These are phyloP conservation scores for Somion occarium DNA, from an alignment of 1,284 basidiomycete genomes.

Conservation along the genomic window DNA sequence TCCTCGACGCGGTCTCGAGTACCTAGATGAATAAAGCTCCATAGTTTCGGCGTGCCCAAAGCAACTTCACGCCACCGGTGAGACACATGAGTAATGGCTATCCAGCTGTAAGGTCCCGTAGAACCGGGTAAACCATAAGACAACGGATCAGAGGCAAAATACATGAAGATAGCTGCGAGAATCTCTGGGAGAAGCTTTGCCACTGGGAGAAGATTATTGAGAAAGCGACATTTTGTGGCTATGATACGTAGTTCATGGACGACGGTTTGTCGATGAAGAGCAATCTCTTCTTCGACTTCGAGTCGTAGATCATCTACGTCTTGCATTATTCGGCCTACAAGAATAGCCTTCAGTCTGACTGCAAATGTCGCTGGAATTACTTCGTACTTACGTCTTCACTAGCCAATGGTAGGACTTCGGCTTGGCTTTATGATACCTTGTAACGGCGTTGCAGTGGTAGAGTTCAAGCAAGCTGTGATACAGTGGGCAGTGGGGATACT, in stretches of 20 bases:
- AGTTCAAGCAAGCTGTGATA: not conserved
- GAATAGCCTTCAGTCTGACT: too few relatives aligned
- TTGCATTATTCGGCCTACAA: too few relatives aligned
- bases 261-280: not conserved
- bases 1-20: not conserved
- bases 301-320: too few relatives aligned
- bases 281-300: not conserved
- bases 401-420: too few relatives aligned
- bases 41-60: not conserved
- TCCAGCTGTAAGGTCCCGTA: not conserved
- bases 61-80: slow-evolving; percentile 5
- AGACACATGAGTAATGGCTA: slow-evolving; percentile 2
- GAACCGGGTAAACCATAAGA: not conserved
- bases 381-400: too few relatives aligned
- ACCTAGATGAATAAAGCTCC: not conserved
- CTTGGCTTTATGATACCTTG: too few relatives aligned
- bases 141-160: not conserved
- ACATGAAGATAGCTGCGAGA: not conserved
- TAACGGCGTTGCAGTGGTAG: too few relatives aligned
- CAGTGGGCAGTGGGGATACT: not conserved
- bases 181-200: not conserved
- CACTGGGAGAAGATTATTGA: not conserved
- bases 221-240: not conserved
- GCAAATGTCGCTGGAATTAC: too few relatives aligned
- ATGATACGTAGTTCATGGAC: not conserved